A percentile compares a stretch with the other conserved stretches of the same genome.
These are phyloP conservation scores for Lentinula aciculospora DNA, from an alignment of 768 basidiomycete species.

Conservation along the genomic window DNA sequence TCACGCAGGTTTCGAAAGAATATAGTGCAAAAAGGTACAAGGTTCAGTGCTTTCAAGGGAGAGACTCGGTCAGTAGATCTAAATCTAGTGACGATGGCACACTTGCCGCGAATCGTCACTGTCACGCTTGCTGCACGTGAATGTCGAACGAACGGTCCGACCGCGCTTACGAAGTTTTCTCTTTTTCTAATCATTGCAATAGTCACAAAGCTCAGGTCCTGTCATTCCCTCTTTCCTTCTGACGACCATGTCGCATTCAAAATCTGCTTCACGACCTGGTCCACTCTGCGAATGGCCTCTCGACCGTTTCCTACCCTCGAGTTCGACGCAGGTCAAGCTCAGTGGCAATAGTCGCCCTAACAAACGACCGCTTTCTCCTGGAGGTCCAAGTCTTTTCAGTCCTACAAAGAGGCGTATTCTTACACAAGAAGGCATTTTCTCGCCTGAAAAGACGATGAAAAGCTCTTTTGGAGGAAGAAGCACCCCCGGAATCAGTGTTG, in stretches of 20 bases:
- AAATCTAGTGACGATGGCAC: not conserved
- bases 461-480: conserved; percentile 24
- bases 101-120: not conserved
- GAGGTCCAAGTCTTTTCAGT: conserved; percentile 38
- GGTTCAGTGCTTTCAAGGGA: no score
- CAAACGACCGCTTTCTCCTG: conserved; percentile 64
- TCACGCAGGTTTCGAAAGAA: not conserved
- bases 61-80: no score
- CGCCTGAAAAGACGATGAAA: conserved; percentile 30
- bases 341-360: conserved; percentile 26
- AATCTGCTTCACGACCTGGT: conserved; percentile 27
- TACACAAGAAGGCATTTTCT: conserved; percentile 43
- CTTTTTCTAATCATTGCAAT: not conserved
- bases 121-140: not conserved
- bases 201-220: not conserved
- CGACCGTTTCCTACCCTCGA: conserved; percentile 40
- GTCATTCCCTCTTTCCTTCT: conserved; percentile 9
- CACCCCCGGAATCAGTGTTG: conserved; percentile 35
- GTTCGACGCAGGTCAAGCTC: conserved; percentile 18
- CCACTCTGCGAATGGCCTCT: conserved; percentile 61
- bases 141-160: not conserved
- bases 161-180: not conserved
- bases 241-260: conserved; percentile 10
- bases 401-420: conserved; percentile 69
- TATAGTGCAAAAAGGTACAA: no score